These are phyloP conservation scores for Gynostemma pentaphyllum DNA, from an alignment of 306 rosid species.

Conservation along the genomic window DNA sequence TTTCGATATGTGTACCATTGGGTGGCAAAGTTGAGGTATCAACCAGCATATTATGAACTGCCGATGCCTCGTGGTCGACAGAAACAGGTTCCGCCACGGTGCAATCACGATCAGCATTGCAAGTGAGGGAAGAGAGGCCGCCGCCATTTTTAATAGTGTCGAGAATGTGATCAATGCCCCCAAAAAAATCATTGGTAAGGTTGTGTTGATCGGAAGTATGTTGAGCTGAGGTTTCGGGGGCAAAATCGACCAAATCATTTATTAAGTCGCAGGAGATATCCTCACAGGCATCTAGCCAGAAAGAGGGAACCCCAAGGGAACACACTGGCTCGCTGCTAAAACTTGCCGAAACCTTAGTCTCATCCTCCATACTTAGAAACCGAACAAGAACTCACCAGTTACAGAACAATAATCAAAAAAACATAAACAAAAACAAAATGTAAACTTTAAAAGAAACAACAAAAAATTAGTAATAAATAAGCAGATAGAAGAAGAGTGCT, in stretches of 20 bases:
- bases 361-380: conserved; percentile 36
- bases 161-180: conserved; percentile 76
- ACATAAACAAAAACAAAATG: neutral
- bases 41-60: conserved; percentile 9
- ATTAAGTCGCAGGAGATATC: conserved; percentile 72
- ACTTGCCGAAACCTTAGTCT: conserved; percentile 27
- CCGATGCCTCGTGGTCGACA: conserved; percentile 10
- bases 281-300: conserved; percentile 93
- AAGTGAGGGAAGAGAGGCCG: conserved; percentile 39
- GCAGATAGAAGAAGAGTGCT: neutral
- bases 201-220: conserved; percentile 44
- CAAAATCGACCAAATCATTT: conserved; percentile 40
- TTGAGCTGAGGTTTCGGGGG: conserved; percentile 23
- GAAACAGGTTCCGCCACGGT: conserved; percentile 13
- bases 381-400: conserved; percentile 1
- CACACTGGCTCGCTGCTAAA: neutral
- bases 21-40: conserved; percentile 14
- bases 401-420: neutral
- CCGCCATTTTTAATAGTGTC: conserved; percentile 72
- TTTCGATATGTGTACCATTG: conserved; percentile 9
- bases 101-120: conserved; percentile 13
- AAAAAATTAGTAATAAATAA: neutral
- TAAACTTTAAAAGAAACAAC: neutral
- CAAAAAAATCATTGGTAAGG: conserved; percentile 50
- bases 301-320: conserved; percentile 31